Base-by-base conservation (phyloP, 768 basidiomycete species). In the Lactarius tabidus region DNA sequence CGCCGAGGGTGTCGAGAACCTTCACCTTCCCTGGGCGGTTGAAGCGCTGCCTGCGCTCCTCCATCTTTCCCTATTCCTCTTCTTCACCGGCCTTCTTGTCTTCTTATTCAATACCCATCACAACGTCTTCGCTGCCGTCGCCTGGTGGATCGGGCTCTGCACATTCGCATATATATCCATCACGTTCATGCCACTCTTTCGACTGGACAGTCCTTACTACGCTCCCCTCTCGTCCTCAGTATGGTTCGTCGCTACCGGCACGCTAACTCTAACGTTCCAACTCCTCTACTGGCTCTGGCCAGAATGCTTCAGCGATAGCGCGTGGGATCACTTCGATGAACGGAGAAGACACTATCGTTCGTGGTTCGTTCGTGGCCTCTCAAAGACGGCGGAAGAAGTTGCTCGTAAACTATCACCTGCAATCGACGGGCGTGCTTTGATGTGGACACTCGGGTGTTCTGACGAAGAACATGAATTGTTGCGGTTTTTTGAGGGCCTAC, bases 41-140 rank as follows among this genome's bases (percentile, higher is more conserved):
- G 59, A 35, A 18, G 43, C 59, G 12, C 31, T 59, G 23, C 59
- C 58, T n/a, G 3, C 43, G 0, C 31, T 59, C 41, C 20, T 59
- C 6, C 59, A 59, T 26, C 3, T 36, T 51, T 59, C 59, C 43
- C 43, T 59, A 6, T 59, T 59, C 59, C 59, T 59, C 31, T 59
- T 59, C 59, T 51, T 59, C 26, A 20, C 59, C 23, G 59, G 45
- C 28, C 59, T 59, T 20, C 43, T 59, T 9, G 17, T 59, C 7
- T 59, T 59, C 31, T 36, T 59, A 8, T 59, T 26, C n/a, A 51
- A 36, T n/a, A 59, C 35, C 41, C 35, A 59, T 17, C n/a, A 36
- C n/a, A 35, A 33, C 6, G 43, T 35, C 6, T 59, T 59, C 59
- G 33, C 6, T 26, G 45, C 33, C n/a, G n/a, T 51, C 7, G 33